Evolutionary conservation across 176 grass and related monocot genomes (phyloP).

Genomic region (Canna indica): DNA sequence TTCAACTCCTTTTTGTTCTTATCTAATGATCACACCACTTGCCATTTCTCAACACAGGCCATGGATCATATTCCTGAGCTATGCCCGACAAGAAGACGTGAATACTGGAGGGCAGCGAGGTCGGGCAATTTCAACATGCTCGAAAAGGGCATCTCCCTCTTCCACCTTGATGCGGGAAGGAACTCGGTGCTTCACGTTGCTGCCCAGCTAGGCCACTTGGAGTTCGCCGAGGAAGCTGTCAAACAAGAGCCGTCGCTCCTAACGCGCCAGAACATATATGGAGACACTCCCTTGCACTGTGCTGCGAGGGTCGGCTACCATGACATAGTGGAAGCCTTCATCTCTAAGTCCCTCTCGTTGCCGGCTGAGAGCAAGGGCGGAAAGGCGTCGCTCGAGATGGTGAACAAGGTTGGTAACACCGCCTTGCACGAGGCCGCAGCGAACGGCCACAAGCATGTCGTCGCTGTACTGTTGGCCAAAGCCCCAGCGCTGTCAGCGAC

Average conservation of each 20-base stretch:
- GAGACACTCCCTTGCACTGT: constrained; percentile 28
- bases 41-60: too few relatives aligned
- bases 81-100: too few relatives aligned
- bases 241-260: neutral
- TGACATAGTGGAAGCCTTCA: neutral
- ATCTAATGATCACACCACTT: too few relatives aligned
- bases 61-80: too few relatives aligned
- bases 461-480: neutral
- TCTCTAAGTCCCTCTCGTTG: neutral
- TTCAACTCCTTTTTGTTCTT: too few relatives aligned
- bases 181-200: constrained; percentile 23
- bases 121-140: too few relatives aligned
- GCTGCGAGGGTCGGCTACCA: constrained; percentile 4
- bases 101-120: too few relatives aligned
- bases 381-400: neutral
- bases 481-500: neutral
- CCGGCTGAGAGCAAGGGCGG: too few relatives aligned
- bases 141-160: neutral
- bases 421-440: constrained; percentile 12
- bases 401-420: constrained; percentile 14
- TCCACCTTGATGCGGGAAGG: neutral
- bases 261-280: neutral
- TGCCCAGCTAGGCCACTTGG: neutral
- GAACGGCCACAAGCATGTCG: neutral
- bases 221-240: neutral